phyloP scores from a whole-genome alignment of 345 rosid species.

The Streptanthus diversifolius region DNA sequence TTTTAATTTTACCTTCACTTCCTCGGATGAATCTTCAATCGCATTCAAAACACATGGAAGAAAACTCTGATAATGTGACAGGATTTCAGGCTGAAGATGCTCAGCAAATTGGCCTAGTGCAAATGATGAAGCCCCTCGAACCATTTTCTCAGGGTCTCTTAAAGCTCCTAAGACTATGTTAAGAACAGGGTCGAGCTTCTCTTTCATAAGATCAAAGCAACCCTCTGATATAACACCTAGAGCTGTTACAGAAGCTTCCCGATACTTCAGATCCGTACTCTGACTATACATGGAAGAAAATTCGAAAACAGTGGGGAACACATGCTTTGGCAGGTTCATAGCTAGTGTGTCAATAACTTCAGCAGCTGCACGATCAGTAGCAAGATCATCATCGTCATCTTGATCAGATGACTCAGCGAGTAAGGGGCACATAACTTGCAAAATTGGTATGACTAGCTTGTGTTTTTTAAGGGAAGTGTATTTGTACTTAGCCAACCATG shows the following conservation, averaged over 20 bases:
- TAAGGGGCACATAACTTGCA: slow-evolving; percentile 98
- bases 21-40: slow-evolving; percentile 88
- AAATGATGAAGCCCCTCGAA: slow-evolving; percentile 98
- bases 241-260: slow-evolving; percentile 96
- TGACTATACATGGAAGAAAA: slow-evolving; percentile 82
- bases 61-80: slow-evolving; percentile 72
- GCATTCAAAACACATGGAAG: slow-evolving; percentile 92
- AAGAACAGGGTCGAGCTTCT: slow-evolving; percentile 81
- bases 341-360: slow-evolving; percentile 99
- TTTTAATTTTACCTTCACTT: slow-evolving; percentile 72
- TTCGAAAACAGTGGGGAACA: slow-evolving; percentile 71
- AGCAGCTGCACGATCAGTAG: slow-evolving; percentile 99
- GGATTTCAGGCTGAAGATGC: slow-evolving; percentile 95
- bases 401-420: slow-evolving; percentile 74
- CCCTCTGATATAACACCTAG: slow-evolving; percentile 96
- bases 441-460: slow-evolving; percentile 70
- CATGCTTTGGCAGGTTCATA: slow-evolving; percentile 83
- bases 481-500: slow-evolving; percentile 98
- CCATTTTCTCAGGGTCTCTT: slow-evolving; percentile 92
- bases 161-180: slow-evolving; percentile 73
- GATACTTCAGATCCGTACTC: slow-evolving; percentile 65
- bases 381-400: slow-evolving; percentile 95
- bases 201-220: slow-evolving; percentile 78
- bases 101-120: slow-evolving; percentile 98
- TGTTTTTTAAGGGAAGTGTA: slow-evolving; percentile 77